phyloP scores from a whole-genome alignment of 2,329 filamentous ascomycete genomes.

The Aureobasidium zeae region DNA sequence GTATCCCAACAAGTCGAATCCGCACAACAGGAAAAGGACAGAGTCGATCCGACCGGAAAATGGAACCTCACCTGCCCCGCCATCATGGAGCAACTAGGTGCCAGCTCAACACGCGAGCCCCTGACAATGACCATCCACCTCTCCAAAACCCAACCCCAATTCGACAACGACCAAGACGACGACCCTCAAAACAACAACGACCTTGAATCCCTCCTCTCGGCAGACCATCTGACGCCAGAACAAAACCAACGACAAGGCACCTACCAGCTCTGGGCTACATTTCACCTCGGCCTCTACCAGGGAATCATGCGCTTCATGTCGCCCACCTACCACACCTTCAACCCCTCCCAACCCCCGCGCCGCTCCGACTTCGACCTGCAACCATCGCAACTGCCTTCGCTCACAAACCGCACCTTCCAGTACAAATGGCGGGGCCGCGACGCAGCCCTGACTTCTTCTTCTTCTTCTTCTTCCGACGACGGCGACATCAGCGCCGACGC shows the following conservation, averaged over 20 bases:
- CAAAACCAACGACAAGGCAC: slow-evolving; percentile 6
- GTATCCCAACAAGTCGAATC: slow-evolving; percentile 3
- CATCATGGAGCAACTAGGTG: slow-evolving; percentile 1
- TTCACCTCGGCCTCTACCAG: slow-evolving; percentile 1
- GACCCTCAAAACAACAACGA: not conserved
- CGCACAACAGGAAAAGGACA: slow-evolving; percentile 2
- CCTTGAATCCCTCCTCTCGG: not conserved
- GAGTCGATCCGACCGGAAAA: not conserved
- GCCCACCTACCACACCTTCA: not conserved
- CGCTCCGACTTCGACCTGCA: slow-evolving; percentile 1
- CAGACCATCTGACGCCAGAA: not conserved
- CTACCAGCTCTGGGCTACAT: slow-evolving; percentile 10
- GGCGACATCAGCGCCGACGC: not conserved
- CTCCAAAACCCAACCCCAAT: not conserved
- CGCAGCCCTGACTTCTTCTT: too few relatives aligned
- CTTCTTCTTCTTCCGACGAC: too few relatives aligned
- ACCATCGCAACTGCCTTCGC: not conserved
- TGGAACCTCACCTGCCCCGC: slow-evolving; percentile 5
- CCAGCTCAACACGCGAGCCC: not conserved
- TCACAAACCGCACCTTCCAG: slow-evolving; percentile 9
- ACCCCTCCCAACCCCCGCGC: not conserved
- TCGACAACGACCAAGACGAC: slow-evolving; percentile 10
- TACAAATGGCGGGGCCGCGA: slow-evolving; percentile 12
- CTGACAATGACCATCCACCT: not conserved
- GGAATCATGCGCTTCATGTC: slow-evolving; percentile 12